A percentile compares a stretch with the other conserved stretches of the same genome.
phyloP scores from a whole-genome alignment of 176 grass and related monocot genomes.

The Cenchrus fungigraminus region DNA sequence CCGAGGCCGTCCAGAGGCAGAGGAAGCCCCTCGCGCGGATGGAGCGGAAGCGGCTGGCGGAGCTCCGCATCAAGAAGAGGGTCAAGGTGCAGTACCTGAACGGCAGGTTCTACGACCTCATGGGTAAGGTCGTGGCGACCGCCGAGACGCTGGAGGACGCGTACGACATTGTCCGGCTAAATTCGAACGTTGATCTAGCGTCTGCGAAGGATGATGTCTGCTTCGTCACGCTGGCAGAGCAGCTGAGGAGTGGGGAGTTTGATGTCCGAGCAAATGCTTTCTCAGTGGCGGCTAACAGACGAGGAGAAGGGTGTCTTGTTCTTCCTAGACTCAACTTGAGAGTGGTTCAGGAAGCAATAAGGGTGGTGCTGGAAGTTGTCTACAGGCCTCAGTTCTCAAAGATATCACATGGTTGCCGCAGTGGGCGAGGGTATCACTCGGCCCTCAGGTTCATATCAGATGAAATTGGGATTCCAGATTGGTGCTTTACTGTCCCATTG shows the following conservation, averaged over 20 bases:
- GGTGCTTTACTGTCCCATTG: slow-evolving; percentile 84
- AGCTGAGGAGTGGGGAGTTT: slow-evolving; percentile 60
- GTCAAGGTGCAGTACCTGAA: slow-evolving; percentile 72
- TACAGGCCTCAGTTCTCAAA: slow-evolving; percentile 89
- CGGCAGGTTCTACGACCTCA: slow-evolving; percentile 71
- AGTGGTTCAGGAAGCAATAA: slow-evolving; percentile 83
- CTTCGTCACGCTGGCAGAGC: slow-evolving; percentile 57
- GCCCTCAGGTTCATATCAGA: slow-evolving; percentile 68
- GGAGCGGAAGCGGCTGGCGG: slow-evolving; percentile 74
- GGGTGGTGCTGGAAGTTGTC: slow-evolving; percentile 77
- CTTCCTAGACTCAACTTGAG: slow-evolving; percentile 80
- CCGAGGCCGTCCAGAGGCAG: slow-evolving; percentile 7
- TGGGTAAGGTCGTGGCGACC: slow-evolving; percentile 63
- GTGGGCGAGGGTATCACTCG: slow-evolving; percentile 64
- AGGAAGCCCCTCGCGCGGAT: slow-evolving; percentile 57
- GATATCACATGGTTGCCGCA: slow-evolving; percentile 90
- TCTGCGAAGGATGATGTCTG: slow-evolving; percentile 52
- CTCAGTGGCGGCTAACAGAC: slow-evolving; percentile 48
- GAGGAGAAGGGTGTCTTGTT: slow-evolving; percentile 51
- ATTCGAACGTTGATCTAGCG: slow-evolving; percentile 64
- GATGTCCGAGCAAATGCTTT: slow-evolving; percentile 48
- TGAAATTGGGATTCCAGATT: slow-evolving; percentile 72
- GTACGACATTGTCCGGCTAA: slow-evolving; percentile 74
- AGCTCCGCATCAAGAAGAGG: slow-evolving; percentile 83
- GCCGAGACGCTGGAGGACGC: slow-evolving; percentile 69